Evolutionary conservation across 495 filamentous ascomycete species (phyloP), one percentile per base, ranked within the genome.

Genomic region (Hypoxylon trugodes): DNA sequence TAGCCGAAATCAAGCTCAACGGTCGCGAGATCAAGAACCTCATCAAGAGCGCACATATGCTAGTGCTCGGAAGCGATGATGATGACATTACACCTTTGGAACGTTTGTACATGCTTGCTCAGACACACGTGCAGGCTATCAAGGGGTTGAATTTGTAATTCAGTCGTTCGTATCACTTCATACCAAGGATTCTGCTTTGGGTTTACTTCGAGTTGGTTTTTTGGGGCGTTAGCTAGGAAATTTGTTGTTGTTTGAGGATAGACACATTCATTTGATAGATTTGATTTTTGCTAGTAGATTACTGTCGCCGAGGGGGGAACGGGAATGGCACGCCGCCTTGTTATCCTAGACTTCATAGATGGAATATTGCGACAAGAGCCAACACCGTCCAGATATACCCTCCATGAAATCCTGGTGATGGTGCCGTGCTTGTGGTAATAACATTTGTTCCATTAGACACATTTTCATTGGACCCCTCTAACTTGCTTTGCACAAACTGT

Each of bases 21-120:
- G 77, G 76, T 13, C 71, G 74, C 6, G 66, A 73, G 60, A 85
- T 85, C 60, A 85, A 83, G 74, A 84, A 86, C 41, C 66, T 82
- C 7, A 58, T 85, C 37, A 82, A 82, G 68, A 82, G 81, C 28
- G 54, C 32, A 3, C 53, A 18, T n/a, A 45, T 55, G 3, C 24
- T 53, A 9, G n/a, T 37, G 2, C 24, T 45, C 5, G 55, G 32
- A 16, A 30, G 10, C 10, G 18, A 49, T 21, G 42, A 30, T 12
- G 13, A 3, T n/a, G 45, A 19, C 9, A 25, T 8, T 1, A 5
- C 30, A 28, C 15, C 28, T 18, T 26, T 9, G 9, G 54, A 59
- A 8, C 13, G 36, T 32, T 12, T 52, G 13, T 30, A 40, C 24
- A n/a, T 43, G n/a, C 51, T 55, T 33, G 51, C 26, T 3, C 9